Base-by-base conservation (phyloP, 805 yeast species). In the Suhomyces canberraensis region DNA sequence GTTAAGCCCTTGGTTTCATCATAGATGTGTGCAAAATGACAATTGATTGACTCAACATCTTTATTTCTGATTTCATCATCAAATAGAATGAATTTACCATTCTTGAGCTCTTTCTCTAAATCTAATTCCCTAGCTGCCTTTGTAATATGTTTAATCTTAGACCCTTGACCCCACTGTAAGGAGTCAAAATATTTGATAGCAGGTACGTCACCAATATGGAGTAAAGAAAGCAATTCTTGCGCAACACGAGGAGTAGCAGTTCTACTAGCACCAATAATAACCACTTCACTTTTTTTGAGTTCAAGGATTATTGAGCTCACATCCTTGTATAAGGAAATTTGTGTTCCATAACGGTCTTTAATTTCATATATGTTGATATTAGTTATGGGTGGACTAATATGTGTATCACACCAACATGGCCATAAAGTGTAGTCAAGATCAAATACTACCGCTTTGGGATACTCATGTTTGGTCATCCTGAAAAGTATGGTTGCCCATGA, bases 341-440 rank as follows among this genome's bases (percentile, higher is more conserved):
- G 62, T 46, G 64, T 76, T 0, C 87, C 87, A 40, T 66, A 54
- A 33, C 65, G 60, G 48, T 84, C 91, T 1, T 66, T 60, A 2
- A 81, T 65, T 3, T 58, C 50, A 11, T 57, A 49, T 9, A 60
- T 60, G 11, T 60, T 33, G 1, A 38, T 31, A 2, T 37, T 28
- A 28, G 37, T 43, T 5, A 55, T 17, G 2, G 90, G 90, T 6
- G 76, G 61, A 2, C 66, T 56, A 15, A 84, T 68, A 50, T 84
- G 90, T 1, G 87, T 82, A 48, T 84, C 90, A 56, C 90, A 83
- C 90, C 90, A 84, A 43, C 81, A 78, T 35, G 84, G 90, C 93
- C 93, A 84, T 22, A 84, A 58, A 0, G 93, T 84, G 51, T 79
- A 84, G 54, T 84, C 93, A 29, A 84, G 60, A 46, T 84, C 93